Percentiles rank a stretch among this genome's conserved stretches.
These are phyloP conservation scores for Sonneratia alba DNA, from an alignment of 345 rosid genomes.

Conservation along the genomic window DNA sequence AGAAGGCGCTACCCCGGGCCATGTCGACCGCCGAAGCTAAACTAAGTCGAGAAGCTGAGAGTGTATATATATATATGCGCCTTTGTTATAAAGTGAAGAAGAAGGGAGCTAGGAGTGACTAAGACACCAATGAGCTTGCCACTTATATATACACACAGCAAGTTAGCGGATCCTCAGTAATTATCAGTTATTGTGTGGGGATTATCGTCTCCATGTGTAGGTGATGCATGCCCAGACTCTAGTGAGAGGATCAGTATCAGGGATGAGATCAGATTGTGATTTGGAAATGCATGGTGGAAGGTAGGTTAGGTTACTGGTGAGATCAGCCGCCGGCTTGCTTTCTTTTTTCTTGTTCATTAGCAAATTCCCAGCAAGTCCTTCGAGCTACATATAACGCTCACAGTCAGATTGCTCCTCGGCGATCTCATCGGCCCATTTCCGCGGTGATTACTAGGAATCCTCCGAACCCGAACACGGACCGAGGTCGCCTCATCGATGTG, in stretches of 20 bases:
- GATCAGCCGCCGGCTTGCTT: conserved; percentile 1
- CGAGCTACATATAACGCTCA: too few species aligned
- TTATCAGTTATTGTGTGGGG: background rate
- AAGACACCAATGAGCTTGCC: too few species aligned
- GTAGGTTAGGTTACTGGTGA: conserved; percentile 8
- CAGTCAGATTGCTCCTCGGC: too few species aligned
- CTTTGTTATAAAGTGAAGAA: background rate
- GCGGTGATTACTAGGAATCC: too few species aligned
- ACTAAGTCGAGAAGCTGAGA: background rate
- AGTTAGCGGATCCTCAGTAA: background rate
- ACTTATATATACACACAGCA: background rate
- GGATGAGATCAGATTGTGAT: background rate
- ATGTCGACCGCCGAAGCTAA: background rate
- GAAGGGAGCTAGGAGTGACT: background rate
- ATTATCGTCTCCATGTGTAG: background rate
- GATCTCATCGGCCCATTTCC: too few species aligned
- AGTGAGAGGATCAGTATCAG: background rate
- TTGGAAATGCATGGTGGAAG: conserved; percentile 6
- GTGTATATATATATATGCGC: background rate
- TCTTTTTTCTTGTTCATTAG: background rate
- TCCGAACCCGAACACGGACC: too few species aligned
- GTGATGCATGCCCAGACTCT: background rate
- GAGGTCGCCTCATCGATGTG: too few species aligned
- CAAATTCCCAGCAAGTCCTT: background rate
- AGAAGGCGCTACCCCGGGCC: too few species aligned